Evolutionary conservation across 805 yeast genomes (phyloP).

Genomic region (Debaryomyces prosopidis): DNA sequence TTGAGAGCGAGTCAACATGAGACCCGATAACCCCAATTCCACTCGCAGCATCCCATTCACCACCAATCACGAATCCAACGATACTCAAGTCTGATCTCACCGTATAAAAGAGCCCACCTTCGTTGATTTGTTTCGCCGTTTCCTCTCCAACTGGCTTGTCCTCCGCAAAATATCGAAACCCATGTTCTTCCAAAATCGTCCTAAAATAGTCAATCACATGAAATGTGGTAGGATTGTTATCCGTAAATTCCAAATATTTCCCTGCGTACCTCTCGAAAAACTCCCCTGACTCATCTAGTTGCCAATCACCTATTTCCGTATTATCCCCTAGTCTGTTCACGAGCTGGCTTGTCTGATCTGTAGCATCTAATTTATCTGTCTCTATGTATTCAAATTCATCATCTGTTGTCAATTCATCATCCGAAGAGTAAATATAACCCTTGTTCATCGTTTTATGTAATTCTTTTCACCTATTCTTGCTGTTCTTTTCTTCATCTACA

Average conservation of each 20-base stretch:
- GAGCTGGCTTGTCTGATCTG: not conserved
- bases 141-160: conserved; percentile 13
- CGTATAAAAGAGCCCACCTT: conserved; percentile 22
- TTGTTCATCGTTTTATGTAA: too few relatives aligned
- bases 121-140: not conserved
- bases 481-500: too few relatives aligned
- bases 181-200: conserved; percentile 21
- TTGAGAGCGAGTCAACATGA: conserved; percentile 41
- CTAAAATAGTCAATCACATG: conserved; percentile 32
- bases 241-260: conserved; percentile 30
- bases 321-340: not conserved
- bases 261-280: conserved; percentile 18
- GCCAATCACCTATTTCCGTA: not conserved
- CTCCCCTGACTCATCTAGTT: not conserved
- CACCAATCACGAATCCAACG: conserved; percentile 40
- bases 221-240: conserved; percentile 42
- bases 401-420: conserved; percentile 1
- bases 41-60: conserved; percentile 31
- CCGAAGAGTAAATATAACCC: not conserved
- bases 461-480: too few relatives aligned
- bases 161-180: conserved; percentile 30
- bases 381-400: conserved; percentile 1
- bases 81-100: conserved; percentile 9
- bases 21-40: conserved; percentile 30
- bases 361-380: not conserved